Evolutionary conservation across 208 protist species (phyloP).

Genomic region (Novymonas esmeraldas): DNA sequence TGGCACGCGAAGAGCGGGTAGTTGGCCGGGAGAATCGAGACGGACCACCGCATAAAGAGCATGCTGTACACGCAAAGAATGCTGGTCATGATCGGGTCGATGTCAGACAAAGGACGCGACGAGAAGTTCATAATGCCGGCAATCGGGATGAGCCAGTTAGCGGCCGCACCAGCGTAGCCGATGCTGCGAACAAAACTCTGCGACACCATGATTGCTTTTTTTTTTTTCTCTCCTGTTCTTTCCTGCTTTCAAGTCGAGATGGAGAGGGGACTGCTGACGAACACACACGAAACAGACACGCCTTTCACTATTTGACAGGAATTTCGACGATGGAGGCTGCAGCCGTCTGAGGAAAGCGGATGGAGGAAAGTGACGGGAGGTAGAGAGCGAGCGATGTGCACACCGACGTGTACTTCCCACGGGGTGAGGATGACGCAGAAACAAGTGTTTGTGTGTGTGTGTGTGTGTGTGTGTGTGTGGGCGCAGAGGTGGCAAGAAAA

Average conservation of each 20-base stretch:
- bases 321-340: no score
- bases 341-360: no score
- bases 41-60: slow-evolving; percentile 85
- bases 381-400: no score
- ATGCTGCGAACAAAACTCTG: slow-evolving; percentile 67
- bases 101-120: slow-evolving; percentile 73
- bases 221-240: not conserved
- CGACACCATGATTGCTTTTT: slow-evolving; percentile 61
- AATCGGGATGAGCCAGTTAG: slow-evolving; percentile 92
- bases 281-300: no score
- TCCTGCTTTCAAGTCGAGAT: not conserved
- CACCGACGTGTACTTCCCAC: no score
- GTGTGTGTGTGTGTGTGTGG: no score
- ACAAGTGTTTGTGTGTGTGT: no score
- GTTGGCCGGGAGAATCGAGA: slow-evolving; percentile 86
- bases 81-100: slow-evolving; percentile 84
- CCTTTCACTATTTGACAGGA: no score
- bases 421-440: no score
- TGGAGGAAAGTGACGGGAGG: no score
- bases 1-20: slow-evolving; percentile 89
- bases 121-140: slow-evolving; percentile 87
- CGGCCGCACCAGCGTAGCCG: slow-evolving; percentile 82
- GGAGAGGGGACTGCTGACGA: not conserved
- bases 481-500: no score
- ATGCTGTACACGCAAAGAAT: slow-evolving; percentile 79